Evolutionary conservation across 2,329 filamentous ascomycete genomes (phyloP).

Genomic region (Fusarium equiseti): DNA sequence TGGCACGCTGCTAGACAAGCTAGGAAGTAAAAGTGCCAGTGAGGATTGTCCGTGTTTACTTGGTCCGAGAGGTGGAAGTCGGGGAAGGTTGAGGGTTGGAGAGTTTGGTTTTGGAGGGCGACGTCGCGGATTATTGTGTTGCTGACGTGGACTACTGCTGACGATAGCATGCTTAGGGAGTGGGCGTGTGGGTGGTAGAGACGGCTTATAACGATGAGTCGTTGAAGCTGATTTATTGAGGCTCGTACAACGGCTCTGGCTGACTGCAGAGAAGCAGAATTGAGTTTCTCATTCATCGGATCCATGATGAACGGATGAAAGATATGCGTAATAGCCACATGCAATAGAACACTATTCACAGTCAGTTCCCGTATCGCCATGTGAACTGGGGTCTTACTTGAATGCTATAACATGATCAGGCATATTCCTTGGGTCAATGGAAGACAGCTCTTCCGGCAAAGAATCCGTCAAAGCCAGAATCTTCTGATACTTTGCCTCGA

Average conservation of each 20-base stretch:
- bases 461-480: slow-evolving; percentile 24
- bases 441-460: slow-evolving; percentile 9
- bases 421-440: neutral
- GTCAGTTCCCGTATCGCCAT: neutral
- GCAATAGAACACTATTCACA: neutral
- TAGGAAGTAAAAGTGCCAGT: slow-evolving; percentile 21
- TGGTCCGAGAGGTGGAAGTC: neutral
- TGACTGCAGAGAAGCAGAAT: neutral
- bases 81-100: neutral
- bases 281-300: neutral
- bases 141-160: slow-evolving; percentile 25
- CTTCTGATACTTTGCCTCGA: slow-evolving; percentile 28
- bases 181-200: slow-evolving; percentile 18
- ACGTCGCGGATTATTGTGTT: slow-evolving; percentile 27
- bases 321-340: slow-evolving; percentile 13
- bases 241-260: slow-evolving; percentile 6
- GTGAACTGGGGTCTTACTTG: neutral
- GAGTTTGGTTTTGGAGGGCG: neutral
- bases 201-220: slow-evolving; percentile 18
- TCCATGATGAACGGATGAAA: slow-evolving; percentile 28
- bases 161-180: slow-evolving; percentile 7
- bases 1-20: slow-evolving; percentile 13
- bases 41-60: neutral
- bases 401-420: slow-evolving; percentile 27
- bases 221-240: slow-evolving; percentile 21